phyloP scores from a whole-genome alignment of 345 rosid species.

The Firmiana major region DNA sequence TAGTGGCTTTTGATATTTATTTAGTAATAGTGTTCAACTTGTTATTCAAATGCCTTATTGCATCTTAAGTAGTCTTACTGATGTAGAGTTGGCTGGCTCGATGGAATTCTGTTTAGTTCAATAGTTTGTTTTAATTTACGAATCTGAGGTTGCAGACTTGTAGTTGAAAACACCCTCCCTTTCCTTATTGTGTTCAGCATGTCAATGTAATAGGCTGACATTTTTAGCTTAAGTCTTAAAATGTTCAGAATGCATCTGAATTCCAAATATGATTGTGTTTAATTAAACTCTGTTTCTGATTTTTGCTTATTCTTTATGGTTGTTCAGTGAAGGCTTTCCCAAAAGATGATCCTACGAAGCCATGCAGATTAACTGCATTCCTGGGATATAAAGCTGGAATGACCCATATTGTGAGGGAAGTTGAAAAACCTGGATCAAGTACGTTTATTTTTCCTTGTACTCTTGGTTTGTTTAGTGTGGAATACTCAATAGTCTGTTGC shows the following conservation, averaged over 20 bases:
- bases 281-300: neutral
- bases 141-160: neutral
- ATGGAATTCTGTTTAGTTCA: neutral
- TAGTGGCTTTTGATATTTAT: neutral
- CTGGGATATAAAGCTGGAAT: conserved; percentile 94
- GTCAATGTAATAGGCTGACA: neutral
- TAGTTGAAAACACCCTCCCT: neutral
- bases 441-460: conserved; percentile 5
- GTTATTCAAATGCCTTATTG: neutral
- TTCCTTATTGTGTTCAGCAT: neutral
- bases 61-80: neutral
- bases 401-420: conserved; percentile 95
- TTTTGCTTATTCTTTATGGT: neutral
- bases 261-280: neutral
- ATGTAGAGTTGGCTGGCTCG: neutral
- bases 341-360: conserved; percentile 70
- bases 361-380: conserved; percentile 76
- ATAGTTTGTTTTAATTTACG: neutral
- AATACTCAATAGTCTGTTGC: neutral
- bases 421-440: conserved; percentile 95
- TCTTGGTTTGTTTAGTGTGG: neutral
- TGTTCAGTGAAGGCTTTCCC: conserved; percentile 89
- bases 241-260: neutral
- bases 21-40: neutral
- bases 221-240: neutral